phyloP scores from a whole-genome alignment of 1,284 basidiomycete species.

The Malassezia restricta region DNA sequence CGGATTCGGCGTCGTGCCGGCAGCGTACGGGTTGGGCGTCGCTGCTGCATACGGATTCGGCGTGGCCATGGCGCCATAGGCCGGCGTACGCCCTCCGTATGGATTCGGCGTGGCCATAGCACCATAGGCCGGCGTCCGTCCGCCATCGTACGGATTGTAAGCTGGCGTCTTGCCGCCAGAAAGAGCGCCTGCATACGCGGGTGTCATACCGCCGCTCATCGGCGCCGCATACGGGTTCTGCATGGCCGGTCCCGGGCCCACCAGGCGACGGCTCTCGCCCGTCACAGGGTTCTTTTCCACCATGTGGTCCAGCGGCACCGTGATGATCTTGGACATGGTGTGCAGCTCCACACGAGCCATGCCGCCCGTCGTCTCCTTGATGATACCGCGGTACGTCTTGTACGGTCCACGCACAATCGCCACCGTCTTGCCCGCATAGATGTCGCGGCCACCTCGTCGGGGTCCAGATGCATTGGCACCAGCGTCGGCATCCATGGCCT shows the following conservation, averaged over 20 bases:
- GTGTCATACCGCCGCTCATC: constrained; percentile 19
- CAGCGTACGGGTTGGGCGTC: constrained; percentile 14
- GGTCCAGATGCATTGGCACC: constrained; percentile 28
- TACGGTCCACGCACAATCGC: constrained; percentile 73
- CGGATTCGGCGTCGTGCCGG: constrained; percentile 15
- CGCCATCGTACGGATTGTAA: constrained; percentile 12
- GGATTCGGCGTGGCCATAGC: constrained; percentile 17
- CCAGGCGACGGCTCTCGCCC: constrained; percentile 23
- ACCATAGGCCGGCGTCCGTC: constrained; percentile 33
- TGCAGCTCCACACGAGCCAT: constrained; percentile 80
- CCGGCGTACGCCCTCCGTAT: constrained; percentile 24
- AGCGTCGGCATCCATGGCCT: constrained; percentile 20
- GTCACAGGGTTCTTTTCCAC: constrained; percentile 54
- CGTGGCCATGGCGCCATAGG: constrained; percentile 14
- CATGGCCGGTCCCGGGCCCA: constrained; percentile 12
- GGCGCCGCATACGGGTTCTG: constrained; percentile 20
- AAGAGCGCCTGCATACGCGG: constrained; percentile 14
- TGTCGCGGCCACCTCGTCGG: constrained; percentile 50
- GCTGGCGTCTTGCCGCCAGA: constrained; percentile 9
- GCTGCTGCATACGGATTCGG: constrained; percentile 1
- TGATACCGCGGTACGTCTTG: constrained; percentile 80
- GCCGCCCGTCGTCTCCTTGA: constrained; percentile 87
- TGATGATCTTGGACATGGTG: constrained; percentile 78
- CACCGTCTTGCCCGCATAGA: constrained; percentile 68
- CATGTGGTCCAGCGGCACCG: constrained; percentile 68